phyloP scores from a whole-genome alignment of 257 asterid species.

The Gardenia jasminoides region DNA sequence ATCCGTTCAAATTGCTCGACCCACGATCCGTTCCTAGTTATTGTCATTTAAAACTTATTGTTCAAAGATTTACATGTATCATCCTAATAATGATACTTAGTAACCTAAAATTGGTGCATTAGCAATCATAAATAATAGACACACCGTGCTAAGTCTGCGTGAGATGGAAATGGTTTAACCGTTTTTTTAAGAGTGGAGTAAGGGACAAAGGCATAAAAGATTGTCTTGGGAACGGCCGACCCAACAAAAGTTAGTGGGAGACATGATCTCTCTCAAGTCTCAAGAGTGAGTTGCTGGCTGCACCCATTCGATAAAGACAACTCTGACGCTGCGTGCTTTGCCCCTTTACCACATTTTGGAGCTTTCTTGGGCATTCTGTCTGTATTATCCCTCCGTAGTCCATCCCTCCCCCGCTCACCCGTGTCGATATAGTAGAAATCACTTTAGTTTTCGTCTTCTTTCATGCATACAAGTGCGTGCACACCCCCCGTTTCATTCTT shows the following conservation, averaged over 20 bases:
- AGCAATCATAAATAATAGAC: too few species aligned
- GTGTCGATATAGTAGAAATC: too few species aligned
- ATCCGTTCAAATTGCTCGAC: too few species aligned
- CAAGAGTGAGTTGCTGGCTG: neutral
- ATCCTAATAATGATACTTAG: too few species aligned
- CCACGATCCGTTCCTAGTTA: too few species aligned
- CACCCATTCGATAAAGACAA: slow-evolving; percentile 25
- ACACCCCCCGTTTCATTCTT: neutral
- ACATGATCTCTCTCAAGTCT: slow-evolving; percentile 18
- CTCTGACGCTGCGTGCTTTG: slow-evolving; percentile 14
- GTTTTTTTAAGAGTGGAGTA: neutral
- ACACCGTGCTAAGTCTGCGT: too few species aligned
- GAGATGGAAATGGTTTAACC: too few species aligned
- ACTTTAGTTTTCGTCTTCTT: neutral
- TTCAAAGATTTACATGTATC: too few species aligned
- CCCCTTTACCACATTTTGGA: slow-evolving; percentile 4
- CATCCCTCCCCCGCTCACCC: neutral
- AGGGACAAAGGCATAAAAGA: slow-evolving; percentile 20
- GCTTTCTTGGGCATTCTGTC: slow-evolving; percentile 9
- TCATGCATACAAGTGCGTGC: slow-evolving; percentile 34
- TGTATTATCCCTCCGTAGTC: neutral
- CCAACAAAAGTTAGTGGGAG: slow-evolving; percentile 36
- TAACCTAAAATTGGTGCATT: too few species aligned
- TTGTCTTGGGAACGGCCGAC: slow-evolving; percentile 25
- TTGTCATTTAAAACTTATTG: too few species aligned